Conservation (phyloP, 352 stramenopile species). For the Globisporangium heterothallicum region DNA sequence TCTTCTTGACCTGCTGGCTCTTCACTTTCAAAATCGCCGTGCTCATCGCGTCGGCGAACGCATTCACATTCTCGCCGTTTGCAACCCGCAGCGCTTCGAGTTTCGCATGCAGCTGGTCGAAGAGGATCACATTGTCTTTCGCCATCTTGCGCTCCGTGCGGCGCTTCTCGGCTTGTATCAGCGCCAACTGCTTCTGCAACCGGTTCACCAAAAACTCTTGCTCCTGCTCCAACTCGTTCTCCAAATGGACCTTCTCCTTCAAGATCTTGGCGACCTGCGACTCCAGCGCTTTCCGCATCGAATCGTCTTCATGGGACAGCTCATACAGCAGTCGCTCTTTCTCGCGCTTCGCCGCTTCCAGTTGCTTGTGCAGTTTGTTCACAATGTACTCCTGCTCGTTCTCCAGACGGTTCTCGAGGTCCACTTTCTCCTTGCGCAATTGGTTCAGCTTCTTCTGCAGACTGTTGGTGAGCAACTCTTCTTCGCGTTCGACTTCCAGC, state of each 20-base stretch:
- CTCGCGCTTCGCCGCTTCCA: slow-evolving; percentile 60
- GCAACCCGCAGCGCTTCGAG: slow-evolving; percentile 49
- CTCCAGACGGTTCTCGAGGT: slow-evolving; percentile 90
- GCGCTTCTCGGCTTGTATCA: slow-evolving; percentile 62
- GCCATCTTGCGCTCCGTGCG: slow-evolving; percentile 69
- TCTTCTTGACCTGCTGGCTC: slow-evolving; percentile 51
- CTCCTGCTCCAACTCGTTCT: slow-evolving; percentile 86
- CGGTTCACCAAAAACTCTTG: slow-evolving; percentile 86
- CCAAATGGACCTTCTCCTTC: slow-evolving; percentile 77
- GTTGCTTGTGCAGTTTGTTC: slow-evolving; percentile 86
- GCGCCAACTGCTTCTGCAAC: slow-evolving; percentile 75
- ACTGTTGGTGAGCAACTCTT: slow-evolving; percentile 88
- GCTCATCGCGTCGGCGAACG: slow-evolving; percentile 48
- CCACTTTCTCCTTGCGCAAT: slow-evolving; percentile 85
- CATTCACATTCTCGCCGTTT: slow-evolving; percentile 54
- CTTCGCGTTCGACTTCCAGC: slow-evolving; percentile 85
- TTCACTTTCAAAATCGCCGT: slow-evolving; percentile 42
- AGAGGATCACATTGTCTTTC: slow-evolving; percentile 61
- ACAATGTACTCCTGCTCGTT: slow-evolving; percentile 91
- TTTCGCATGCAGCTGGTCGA: slow-evolving; percentile 68
- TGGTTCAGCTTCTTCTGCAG: slow-evolving; percentile 88
- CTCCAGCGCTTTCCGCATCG: slow-evolving; percentile 60
- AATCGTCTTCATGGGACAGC: slow-evolving; percentile 60
- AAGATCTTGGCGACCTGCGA: slow-evolving; percentile 78
- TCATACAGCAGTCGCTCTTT: slow-evolving; percentile 68